phyloP scores from a whole-genome alignment of 371 early-diverging fungal species.

The Rozella allomycis region DNA sequence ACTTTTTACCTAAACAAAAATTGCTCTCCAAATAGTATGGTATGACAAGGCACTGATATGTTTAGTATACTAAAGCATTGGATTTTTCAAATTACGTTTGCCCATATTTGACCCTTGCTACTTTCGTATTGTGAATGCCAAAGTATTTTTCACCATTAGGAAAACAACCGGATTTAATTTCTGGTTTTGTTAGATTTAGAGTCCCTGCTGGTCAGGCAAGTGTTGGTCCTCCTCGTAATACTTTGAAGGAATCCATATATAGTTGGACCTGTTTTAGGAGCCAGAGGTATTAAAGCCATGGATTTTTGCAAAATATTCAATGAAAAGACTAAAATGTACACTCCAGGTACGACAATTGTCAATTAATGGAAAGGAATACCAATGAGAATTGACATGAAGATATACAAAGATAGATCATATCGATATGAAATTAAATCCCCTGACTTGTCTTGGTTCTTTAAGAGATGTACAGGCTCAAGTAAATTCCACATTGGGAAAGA shows the following conservation, averaged over 20 bases:
- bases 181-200: no score
- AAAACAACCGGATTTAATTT: no score
- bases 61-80: no score
- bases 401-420: conserved; percentile 77
- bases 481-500: conserved; percentile 33
- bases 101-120: no score
- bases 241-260: no score
- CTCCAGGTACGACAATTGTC: conserved; percentile 6
- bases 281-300: conserved; percentile 90
- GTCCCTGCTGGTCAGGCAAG: conserved; percentile 77
- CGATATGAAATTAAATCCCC: conserved; percentile 71
- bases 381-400: conserved; percentile 54
- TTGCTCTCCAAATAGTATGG: no score
- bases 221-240: conserved; percentile 90
- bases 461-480: conserved; percentile 62
- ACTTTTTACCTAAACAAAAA: no score
- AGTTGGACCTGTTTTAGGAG: conserved; percentile 89
- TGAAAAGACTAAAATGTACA: conserved; percentile 62
- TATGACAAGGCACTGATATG: no score
- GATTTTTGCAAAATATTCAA: conserved; percentile 96
- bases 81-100: no score
- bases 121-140: no score
- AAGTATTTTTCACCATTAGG: no score
- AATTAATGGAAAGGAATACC: conserved; percentile 45
- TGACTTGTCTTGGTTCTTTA: conserved; percentile 66